A percentile compares a stretch with the other conserved stretches of the same genome.
These are phyloP conservation scores for Cryptosporidium meleagridis DNA, from an alignment of 169 alveolate species.

Conservation along the genomic window DNA sequence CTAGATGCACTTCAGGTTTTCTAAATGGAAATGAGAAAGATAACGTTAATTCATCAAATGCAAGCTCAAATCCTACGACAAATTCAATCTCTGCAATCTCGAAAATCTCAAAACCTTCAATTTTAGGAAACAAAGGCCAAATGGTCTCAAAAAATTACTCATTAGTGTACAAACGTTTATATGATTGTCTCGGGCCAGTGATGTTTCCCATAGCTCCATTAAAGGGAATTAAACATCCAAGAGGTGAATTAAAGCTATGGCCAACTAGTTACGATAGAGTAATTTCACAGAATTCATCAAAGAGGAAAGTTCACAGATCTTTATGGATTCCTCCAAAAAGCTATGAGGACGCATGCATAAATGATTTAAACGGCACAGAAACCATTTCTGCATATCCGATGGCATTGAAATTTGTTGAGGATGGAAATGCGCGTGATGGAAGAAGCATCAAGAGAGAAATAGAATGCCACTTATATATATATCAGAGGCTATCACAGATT, in stretches of 20 bases:
- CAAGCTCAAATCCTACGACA: background rate
- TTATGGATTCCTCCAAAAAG: constrained; percentile 80
- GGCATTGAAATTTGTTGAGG: constrained; percentile 88
- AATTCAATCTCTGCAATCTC: background rate
- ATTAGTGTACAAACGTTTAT: constrained; percentile 77
- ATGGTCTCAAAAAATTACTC: constrained; percentile 34
- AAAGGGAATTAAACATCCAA: constrained; percentile 79
- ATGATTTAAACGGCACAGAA: constrained; percentile 30
- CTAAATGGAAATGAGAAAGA: constrained; percentile 32
- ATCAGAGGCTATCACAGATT: constrained; percentile 80
- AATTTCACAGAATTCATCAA: constrained; percentile 86
- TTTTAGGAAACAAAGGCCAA: background rate
- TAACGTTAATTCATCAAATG: background rate
- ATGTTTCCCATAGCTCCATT: constrained; percentile 81
- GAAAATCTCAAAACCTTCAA: constrained; percentile 5
- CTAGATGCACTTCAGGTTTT: constrained; percentile 14
- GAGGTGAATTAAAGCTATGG: constrained; percentile 85
- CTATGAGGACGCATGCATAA: constrained; percentile 72
- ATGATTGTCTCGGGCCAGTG: constrained; percentile 86
- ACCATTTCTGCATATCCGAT: constrained; percentile 81
- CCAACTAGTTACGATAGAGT: constrained; percentile 78
- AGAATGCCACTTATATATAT: constrained; percentile 87
- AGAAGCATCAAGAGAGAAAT: constrained; percentile 88
- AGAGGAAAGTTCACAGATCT: constrained; percentile 85
- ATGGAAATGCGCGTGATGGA: constrained; percentile 86